Evolutionary conservation across 768 basidiomycete species (phyloP), one percentile per base, ranked within the genome.

Genomic region (Auricularia auricula-judae): DNA sequence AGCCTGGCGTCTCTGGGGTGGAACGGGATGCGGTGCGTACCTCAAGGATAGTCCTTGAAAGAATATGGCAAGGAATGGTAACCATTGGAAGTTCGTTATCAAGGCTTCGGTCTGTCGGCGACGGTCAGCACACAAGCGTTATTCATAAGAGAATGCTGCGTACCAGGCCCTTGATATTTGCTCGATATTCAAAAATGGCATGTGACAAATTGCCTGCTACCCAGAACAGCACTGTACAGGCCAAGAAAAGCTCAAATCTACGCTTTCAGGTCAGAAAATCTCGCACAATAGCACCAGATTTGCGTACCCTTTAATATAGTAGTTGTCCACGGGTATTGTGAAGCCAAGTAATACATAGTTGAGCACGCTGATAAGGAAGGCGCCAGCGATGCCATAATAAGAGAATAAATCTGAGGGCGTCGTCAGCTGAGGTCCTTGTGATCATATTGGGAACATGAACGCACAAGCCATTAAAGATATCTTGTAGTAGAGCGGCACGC

Each of bases 271-370:
- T 51, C 3, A 51, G 47, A 16, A 10, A 18, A 3, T 18, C 11
- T 51, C 47, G 47, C 21, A 12, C 29, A 18, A 18, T 18, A 18
- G 47, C 14, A 5, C 5, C 47, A 51, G 21, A 18, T 18, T 8
- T 42, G 21, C 47, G 7, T 21, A 51, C 47, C 47, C 47, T 51
- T 51, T 51, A 5, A 51, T 16, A 65, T 67, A 72, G 60, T 70
- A 71, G 12, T 63, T 67, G 56, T 71, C 70, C 4, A 71, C 63
- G 21, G 63, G 63, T 11, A 71, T 62, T 66, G 63, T 65, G n/a
- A 70, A 64, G 23, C 74, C 74, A n/a, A 66, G 61, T 34, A 76
- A 61, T 60, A 72, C 68, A 67, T 70, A 75, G 63, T 72, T 73
- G n/a, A 65, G 64, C 7, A 74, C 64, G 2, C 71, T 66, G 63